Evolutionary conservation across 2,329 filamentous ascomycete genomes (phyloP), one percentile per base, ranked within the genome.

Genomic region (Zarea fungicola): DNA sequence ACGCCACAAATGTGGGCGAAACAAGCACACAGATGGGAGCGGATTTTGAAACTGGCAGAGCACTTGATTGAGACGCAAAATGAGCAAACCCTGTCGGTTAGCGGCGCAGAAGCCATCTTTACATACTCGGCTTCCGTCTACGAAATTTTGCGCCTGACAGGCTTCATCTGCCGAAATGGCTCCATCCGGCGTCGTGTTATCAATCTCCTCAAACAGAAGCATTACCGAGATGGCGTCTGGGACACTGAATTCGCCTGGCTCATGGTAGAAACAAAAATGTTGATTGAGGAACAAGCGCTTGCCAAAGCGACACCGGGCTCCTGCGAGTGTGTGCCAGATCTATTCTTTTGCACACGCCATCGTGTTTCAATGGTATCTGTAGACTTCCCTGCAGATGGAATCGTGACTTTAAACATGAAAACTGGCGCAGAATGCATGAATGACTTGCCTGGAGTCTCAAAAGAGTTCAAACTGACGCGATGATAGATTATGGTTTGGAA

Each of bases 81-180:
- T 5, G 37, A 7, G 8, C 10, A 42, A 9, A 18, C 11, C 5
- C 2, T 16, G 2, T 28, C 23, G 9, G 5, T 10, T 3, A 16
- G 16, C 5, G 29, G 37, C n/a, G n/a, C n/a, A n/a, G n/a, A n/a
- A n/a, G n/a, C n/a, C 3, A 23, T 42, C 3, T 48, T 48, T 14
- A 35, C 26, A 16, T 48, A 42, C 8, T 48, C 46, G 6, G 37
- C 42, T 9, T 48, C 46, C 18, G 46, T 48, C 10, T 39, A 39
- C 11, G 36, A 48, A 11, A 25, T 48, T 2, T 8, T 48, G 37
- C 46, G 46, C 14, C 10, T 48, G 22, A 42, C 46, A 6, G 46
- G 46, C 7, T 48, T 48, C 23, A 35, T 48, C 23, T 48, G 46
- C 11, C 46, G 46, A 25, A 36, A 34, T 9, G 46, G 46, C 8